Evolutionary conservation across 805 yeast species (phyloP).

Genomic region (Hanseniaspora taiwanica): DNA sequence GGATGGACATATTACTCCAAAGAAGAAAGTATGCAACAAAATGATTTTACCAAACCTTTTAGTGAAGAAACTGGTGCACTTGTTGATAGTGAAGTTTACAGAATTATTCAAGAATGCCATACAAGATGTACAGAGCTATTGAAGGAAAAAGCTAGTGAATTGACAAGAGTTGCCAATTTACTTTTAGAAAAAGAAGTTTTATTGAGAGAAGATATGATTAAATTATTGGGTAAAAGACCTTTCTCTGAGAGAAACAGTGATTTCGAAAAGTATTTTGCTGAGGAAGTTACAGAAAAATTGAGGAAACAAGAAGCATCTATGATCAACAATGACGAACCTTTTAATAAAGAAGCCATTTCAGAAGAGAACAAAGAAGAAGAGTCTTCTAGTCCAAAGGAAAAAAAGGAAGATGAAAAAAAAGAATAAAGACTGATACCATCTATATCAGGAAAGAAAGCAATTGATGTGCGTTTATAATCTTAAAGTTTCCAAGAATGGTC

Average conservation of each 20-base stretch:
- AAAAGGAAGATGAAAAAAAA: too few relatives aligned
- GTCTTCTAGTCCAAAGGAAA: too few relatives aligned
- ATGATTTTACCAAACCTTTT: conserved; percentile 69
- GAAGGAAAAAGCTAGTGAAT: conserved; percentile 55
- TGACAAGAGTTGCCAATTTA: conserved; percentile 78
- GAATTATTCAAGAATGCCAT: conserved; percentile 68
- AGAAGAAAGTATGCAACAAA: conserved; percentile 27
- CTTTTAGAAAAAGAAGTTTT: conserved; percentile 77
- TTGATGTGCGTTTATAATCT: too few relatives aligned
- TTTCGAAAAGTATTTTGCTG: conserved; percentile 31
- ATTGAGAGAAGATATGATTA: conserved; percentile 87
- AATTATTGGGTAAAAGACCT: conserved; percentile 81
- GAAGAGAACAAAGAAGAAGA: too few relatives aligned
- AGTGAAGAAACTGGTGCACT: conserved; percentile 74
- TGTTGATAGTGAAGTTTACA: conserved; percentile 74
- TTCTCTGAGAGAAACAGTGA: conserved; percentile 87
- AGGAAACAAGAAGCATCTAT: conserved; percentile 12
- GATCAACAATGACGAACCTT: background rate
- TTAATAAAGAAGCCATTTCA: background rate
- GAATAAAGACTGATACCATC: too few relatives aligned
- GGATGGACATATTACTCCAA: conserved; percentile 52
- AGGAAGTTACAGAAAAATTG: conserved; percentile 15
- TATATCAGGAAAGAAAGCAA: too few relatives aligned
- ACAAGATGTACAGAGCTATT: conserved; percentile 55
- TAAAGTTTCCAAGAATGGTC: too few relatives aligned